Base-by-base conservation (phyloP, 495 filamentous ascomycete genomes). In the Talaromyces nanjingensis region DNA sequence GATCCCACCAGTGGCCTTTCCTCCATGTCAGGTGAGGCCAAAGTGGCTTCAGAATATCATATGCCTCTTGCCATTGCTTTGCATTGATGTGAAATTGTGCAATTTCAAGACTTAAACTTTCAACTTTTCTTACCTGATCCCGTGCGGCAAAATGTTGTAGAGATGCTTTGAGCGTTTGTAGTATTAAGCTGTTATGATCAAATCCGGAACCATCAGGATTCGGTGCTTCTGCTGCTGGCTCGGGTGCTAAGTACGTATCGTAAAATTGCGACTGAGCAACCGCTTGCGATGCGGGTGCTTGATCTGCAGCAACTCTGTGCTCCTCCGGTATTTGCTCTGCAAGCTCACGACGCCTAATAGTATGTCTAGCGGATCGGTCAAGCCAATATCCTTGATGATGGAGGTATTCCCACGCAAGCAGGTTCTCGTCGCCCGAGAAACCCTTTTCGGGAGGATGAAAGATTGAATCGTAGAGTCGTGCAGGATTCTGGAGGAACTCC, bases 351-450 rank as follows among this genome's bases (percentile, higher is more conserved):
- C 92, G 84, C 20, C 77, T 71, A 54, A 82, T 81, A 3, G 86
- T 74, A 66, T 91, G 87, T 58, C 84, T 86, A 0, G 89, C 84
- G 2, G 91, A 87, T 14, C 86, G 71, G 27, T 86, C 83, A 60
- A 90, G 85, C 90, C 93, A 97, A 70, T 96, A 97, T 0, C 92
- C 93, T 12, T 89, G 76, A 66, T 97, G 93, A 64, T 96, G 92
- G 5, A 97, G 80, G 11, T 86, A 74, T 62, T 97, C 88, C 86
- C 87, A 93, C 0, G 92, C 90, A 45, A 82, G 81, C 9, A 92
- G 73, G 52, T 84, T 77, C 67, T 96, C 91, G 2, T 76, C 75
- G 6, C 83, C 78, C 37, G 86, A 76, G 11, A 87, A 75, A 3
- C 76, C 77, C 72, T 93, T 96, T 68, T 96, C 91, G 0, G 86